phyloP scores from a whole-genome alignment of 106 monocot genomes.

The Phalaenopsis equestris region DNA sequence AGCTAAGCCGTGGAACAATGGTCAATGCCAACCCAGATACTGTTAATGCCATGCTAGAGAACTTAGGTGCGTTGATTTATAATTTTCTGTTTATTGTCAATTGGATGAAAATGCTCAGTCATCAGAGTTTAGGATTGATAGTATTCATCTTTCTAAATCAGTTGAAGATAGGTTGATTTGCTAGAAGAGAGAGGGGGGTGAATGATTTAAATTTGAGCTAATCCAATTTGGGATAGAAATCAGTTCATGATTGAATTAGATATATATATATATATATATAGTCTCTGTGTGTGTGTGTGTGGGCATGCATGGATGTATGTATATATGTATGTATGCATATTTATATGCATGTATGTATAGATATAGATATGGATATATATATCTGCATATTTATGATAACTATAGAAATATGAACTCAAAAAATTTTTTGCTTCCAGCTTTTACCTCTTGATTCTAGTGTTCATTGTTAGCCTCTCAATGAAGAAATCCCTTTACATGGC shows the following conservation, averaged over 20 bases:
- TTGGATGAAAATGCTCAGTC: not conserved
- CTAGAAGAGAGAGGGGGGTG: too few species aligned
- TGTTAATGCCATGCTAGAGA: slow-evolving; percentile 64
- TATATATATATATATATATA: too few species aligned
- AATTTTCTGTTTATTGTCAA: not conserved
- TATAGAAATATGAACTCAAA: not conserved
- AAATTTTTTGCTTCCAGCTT: too few species aligned
- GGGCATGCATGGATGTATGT: too few species aligned
- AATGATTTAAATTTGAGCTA: not conserved
- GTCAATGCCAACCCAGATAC: slow-evolving; percentile 54
- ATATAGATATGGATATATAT: not conserved
- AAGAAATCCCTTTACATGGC: too few species aligned
- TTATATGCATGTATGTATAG: too few species aligned
- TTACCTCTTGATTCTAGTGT: too few species aligned
- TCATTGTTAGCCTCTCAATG: too few species aligned
- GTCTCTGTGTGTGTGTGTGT: too few species aligned
- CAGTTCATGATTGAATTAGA: not conserved
- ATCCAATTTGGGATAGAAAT: not conserved
- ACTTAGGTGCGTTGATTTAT: slow-evolving; percentile 30
- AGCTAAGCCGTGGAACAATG: slow-evolving; percentile 43
- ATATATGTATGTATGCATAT: too few species aligned
- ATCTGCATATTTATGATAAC: not conserved
- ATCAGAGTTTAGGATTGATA: not conserved
- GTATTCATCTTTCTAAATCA: too few species aligned
- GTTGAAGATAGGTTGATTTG: too few species aligned